Evolutionary conservation across 2,329 filamentous ascomycete genomes (phyloP).

Genomic region (Dactylonectria macrodidyma): DNA sequence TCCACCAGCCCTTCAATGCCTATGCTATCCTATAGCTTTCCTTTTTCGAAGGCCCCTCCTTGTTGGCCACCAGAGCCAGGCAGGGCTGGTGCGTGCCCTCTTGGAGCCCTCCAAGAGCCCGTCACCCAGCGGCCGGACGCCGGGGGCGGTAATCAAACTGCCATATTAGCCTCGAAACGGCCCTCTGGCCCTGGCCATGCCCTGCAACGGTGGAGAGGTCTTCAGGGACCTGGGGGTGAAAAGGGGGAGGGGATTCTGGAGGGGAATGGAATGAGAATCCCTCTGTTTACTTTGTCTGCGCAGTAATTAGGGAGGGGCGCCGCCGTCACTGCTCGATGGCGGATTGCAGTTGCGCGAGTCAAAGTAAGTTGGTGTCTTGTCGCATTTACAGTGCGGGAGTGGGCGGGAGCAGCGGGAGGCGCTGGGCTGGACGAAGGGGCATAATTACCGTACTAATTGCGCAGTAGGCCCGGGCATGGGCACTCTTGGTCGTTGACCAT

Average conservation of each 20-base stretch:
- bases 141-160: constrained; percentile 43
- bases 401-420: constrained; percentile 22
- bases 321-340: constrained; percentile 14
- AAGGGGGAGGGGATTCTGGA: constrained; percentile 32
- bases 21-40: constrained; percentile 23
- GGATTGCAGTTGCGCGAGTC: neutral
- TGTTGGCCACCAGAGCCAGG: constrained; percentile 20
- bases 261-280: constrained; percentile 12
- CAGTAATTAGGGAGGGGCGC: constrained; percentile 5
- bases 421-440: constrained; percentile 14
- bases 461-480: no score
- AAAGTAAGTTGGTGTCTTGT: constrained; percentile 14
- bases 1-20: constrained; percentile 30
- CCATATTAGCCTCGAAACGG: constrained; percentile 39
- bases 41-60: constrained; percentile 32
- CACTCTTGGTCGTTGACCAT: neutral
- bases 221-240: constrained; percentile 36
- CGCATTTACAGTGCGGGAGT: constrained; percentile 21
- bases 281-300: neutral
- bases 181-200: constrained; percentile 42
- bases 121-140: constrained; percentile 42
- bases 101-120: constrained; percentile 32
- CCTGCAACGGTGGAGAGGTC: constrained; percentile 37
- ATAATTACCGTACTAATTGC: neutral
- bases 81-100: constrained; percentile 38